A percentile compares a stretch with the other conserved stretches of the same genome.
phyloP scores from a whole-genome alignment of 176 grass and related monocot species.

The Oryza rufipogon region DNA sequence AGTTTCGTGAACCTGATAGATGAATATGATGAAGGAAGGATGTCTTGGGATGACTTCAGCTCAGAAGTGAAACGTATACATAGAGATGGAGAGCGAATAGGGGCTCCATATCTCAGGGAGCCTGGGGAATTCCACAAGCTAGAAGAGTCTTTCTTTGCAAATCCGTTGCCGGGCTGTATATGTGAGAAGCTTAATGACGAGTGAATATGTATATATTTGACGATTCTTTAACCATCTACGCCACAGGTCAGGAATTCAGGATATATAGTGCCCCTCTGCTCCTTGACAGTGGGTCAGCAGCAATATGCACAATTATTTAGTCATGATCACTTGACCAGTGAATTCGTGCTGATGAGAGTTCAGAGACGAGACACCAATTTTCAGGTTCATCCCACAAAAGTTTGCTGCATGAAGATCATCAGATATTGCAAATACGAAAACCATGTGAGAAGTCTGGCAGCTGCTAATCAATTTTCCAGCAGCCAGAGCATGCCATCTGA shows the following conservation, averaged over 20 bases:
- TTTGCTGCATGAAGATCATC: background rate
- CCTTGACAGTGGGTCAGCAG: background rate
- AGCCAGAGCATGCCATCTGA: background rate
- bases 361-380: slow-evolving; percentile 3
- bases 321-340: background rate
- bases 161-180: slow-evolving; percentile 91
- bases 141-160: slow-evolving; percentile 95
- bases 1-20: slow-evolving; percentile 82
- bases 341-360: background rate
- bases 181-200: slow-evolving; percentile 69
- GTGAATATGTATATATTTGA: slow-evolving; percentile 36
- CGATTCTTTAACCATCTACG: background rate
- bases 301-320: background rate
- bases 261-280: background rate
- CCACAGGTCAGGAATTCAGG: background rate
- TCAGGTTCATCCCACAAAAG: background rate
- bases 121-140: slow-evolving; percentile 88
- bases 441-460: background rate
- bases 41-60: slow-evolving; percentile 84
- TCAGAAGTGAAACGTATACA: slow-evolving; percentile 81
- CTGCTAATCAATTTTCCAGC: background rate
- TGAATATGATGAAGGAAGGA: slow-evolving; percentile 78
- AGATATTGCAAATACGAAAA: background rate
- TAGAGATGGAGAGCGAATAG: slow-evolving; percentile 61
- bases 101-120: slow-evolving; percentile 80